phyloP scores from a whole-genome alignment of 2,329 filamentous ascomycete species.

The Leptographium radiaticola region DNA sequence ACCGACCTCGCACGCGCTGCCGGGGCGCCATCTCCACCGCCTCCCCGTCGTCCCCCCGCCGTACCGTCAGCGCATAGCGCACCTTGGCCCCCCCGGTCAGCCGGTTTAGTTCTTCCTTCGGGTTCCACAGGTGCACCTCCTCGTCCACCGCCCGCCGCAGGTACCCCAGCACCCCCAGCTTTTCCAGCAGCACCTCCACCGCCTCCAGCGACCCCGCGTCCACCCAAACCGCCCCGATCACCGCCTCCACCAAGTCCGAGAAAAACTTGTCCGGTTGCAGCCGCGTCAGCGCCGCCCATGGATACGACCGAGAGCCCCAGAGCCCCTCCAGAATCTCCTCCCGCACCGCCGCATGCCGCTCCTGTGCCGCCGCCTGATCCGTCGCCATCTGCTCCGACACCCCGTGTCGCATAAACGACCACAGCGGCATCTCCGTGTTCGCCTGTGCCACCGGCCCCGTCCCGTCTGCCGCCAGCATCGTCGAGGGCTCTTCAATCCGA shows the following conservation, averaged over 20 bases:
- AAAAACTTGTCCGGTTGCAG: constrained; percentile 63
- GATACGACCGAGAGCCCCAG: constrained; percentile 41
- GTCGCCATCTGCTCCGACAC: constrained; percentile 30
- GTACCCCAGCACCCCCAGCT: constrained; percentile 51
- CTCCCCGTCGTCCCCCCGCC: background rate
- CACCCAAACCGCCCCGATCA: constrained; percentile 73
- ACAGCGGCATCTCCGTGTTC: constrained; percentile 32
- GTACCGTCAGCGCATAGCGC: constrained; percentile 33
- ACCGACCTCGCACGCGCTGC: constrained; percentile 9
- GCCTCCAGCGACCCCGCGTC: constrained; percentile 53
- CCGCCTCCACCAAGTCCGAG: constrained; percentile 69
- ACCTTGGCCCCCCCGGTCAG: constrained; percentile 40
- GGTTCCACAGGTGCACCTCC: constrained; percentile 43
- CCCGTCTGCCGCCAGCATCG: constrained; percentile 2
- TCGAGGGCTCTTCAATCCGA: constrained; percentile 13
- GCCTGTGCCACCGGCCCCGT: background rate
- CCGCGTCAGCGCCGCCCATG: constrained; percentile 60
- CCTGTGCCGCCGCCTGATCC: constrained; percentile 15
- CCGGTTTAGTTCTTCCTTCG: constrained; percentile 55
- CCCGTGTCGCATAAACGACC: constrained; percentile 54
- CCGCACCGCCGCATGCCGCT: constrained; percentile 36
- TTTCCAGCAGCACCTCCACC: constrained; percentile 48
- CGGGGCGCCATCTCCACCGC: constrained; percentile 11
- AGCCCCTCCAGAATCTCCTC: constrained; percentile 38
- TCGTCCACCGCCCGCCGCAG: constrained; percentile 48